Conservation (phyloP, 2,329 filamentous ascomycete species). For the Metarhizium robertsii region DNA sequence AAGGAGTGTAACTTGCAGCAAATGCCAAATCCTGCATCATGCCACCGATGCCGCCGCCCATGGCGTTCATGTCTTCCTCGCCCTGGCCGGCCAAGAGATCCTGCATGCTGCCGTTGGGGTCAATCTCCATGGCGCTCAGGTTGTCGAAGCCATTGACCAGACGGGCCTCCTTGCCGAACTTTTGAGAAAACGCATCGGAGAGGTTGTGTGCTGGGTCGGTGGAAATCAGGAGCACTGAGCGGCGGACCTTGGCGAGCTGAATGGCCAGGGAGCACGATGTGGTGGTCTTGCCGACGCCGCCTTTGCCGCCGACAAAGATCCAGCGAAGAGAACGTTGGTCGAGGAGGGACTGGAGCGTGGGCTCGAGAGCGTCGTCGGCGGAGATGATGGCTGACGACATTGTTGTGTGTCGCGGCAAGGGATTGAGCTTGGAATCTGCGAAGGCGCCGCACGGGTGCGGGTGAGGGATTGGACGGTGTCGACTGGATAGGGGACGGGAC, state of each 20-base stretch:
- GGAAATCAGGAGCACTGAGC: conserved; percentile 93
- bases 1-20: conserved; percentile 45
- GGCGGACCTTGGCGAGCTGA: conserved; percentile 89
- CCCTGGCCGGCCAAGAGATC: conserved; percentile 74
- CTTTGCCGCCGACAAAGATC: conserved; percentile 99
- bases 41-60: conserved; percentile 68
- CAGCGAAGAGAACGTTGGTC: conserved; percentile 93
- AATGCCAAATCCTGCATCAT: conserved; percentile 99
- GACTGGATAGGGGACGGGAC: neutral
- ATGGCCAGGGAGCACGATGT: conserved; percentile 97
- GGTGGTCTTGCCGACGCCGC: conserved; percentile 98
- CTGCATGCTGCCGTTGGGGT: conserved; percentile 95
- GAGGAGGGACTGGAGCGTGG: conserved; percentile 86
- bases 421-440: neutral
- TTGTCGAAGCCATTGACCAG: conserved; percentile 88
- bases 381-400: conserved; percentile 34
- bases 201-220: conserved; percentile 98
- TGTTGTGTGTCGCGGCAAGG: neutral
- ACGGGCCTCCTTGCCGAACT: conserved; percentile 97
- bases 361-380: conserved; percentile 70
- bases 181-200: conserved; percentile 94
- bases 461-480: too few species aligned
- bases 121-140: conserved; percentile 97
- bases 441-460: neutral
- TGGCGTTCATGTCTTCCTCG: conserved; percentile 59